These are phyloP conservation scores for Suillus americanus DNA, from an alignment of 768 basidiomycete genomes.

Conservation along the genomic window DNA sequence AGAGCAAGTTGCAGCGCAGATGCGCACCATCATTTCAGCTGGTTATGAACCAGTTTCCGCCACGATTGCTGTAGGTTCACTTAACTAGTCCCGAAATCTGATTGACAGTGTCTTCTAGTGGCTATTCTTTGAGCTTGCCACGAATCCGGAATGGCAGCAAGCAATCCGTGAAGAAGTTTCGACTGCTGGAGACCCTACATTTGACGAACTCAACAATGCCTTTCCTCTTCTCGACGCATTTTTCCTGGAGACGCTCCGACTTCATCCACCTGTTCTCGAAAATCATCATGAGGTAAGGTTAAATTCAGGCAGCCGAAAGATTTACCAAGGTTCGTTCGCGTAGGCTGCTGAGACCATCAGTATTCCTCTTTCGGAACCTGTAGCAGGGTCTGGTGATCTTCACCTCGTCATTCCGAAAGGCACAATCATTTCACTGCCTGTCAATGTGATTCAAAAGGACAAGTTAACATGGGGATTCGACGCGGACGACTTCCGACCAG, in stretches of 20 bases:
- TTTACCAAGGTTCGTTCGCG: constrained; percentile 6
- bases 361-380: constrained; percentile 54
- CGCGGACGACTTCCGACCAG: constrained; percentile 55
- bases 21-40: constrained; percentile 64
- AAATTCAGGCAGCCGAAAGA: not conserved
- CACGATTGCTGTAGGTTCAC: constrained; percentile 30
- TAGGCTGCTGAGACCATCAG: constrained; percentile 52
- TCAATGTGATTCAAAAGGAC: constrained; percentile 58
- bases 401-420: constrained; percentile 55
- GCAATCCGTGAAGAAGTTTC: constrained; percentile 56
- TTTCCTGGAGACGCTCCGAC: constrained; percentile 58
- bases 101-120: constrained; percentile 41
- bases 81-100: not conserved
- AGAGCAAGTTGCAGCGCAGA: constrained; percentile 54
- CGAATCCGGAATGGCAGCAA: constrained; percentile 49
- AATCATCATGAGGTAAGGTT: constrained; percentile 58
- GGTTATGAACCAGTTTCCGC: constrained; percentile 44
- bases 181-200: constrained; percentile 45
- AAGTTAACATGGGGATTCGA: constrained; percentile 59
- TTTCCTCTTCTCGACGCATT: constrained; percentile 61
- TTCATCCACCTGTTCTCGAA: constrained; percentile 62
- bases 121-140: constrained; percentile 63
- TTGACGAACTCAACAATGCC: constrained; percentile 48
- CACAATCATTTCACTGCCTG: constrained; percentile 52
- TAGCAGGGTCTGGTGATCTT: constrained; percentile 43